Percentiles rank a stretch among this genome's conserved stretches.
phyloP scores from a whole-genome alignment of 1,284 basidiomycete species.

The Coniophora puteana region DNA sequence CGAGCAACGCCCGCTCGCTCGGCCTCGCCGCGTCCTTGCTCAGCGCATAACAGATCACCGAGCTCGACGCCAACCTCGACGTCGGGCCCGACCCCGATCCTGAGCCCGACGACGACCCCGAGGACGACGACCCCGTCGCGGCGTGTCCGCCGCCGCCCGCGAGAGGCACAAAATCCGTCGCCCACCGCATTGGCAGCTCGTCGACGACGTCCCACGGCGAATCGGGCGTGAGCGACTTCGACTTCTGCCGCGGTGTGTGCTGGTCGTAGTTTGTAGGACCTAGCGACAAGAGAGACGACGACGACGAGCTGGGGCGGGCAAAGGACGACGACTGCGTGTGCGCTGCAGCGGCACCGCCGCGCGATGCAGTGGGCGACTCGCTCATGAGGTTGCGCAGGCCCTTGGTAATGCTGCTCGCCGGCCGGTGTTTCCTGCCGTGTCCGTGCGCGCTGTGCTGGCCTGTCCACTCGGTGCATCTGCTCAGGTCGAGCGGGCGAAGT shows the following conservation, averaged over 20 bases:
- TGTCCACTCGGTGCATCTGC: conserved; percentile 47
- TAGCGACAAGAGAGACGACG: too few relatives aligned
- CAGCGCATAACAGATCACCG: conserved; percentile 63
- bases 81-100: too few relatives aligned
- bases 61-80: conserved; percentile 58
- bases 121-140: too few relatives aligned
- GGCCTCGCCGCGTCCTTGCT: conserved; percentile 53
- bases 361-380: conserved; percentile 36
- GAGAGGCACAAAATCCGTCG: conserved; percentile 74
- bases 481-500: conserved; percentile 56
- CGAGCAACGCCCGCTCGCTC: conserved; percentile 61
- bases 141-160: conserved; percentile 55
- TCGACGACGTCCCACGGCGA: conserved; percentile 72
- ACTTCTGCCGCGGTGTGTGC: conserved; percentile 18
- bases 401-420: conserved; percentile 54
- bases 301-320: conserved; percentile 20
- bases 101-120: too few relatives aligned
- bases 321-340: conserved; percentile 31
- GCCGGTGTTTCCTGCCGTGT: conserved; percentile 50
- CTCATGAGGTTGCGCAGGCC: conserved; percentile 54
- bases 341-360: conserved; percentile 28
- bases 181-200: conserved; percentile 74
- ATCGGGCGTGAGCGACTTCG: conserved; percentile 37
- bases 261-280: too few relatives aligned
- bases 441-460: conserved; percentile 45